A percentile compares a stretch with the other conserved stretches of the same genome.
These are phyloP conservation scores for Solanum lycopersicoides DNA, from an alignment of 257 asterid genomes.

Conservation along the genomic window DNA sequence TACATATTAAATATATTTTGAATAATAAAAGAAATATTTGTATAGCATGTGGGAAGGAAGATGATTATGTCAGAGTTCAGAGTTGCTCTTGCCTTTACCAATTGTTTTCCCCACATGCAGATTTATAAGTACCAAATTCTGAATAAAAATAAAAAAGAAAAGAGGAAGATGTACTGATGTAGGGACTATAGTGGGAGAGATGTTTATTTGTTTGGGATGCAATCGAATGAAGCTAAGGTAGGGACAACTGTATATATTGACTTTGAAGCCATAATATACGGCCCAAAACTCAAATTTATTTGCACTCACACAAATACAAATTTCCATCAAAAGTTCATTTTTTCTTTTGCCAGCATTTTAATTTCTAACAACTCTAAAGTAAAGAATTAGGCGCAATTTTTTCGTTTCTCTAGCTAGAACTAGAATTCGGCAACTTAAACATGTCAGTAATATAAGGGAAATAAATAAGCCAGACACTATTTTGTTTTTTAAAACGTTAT, in stretches of 20 bases:
- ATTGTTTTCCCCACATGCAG: not conserved
- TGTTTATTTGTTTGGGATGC: not conserved
- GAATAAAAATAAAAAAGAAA: too few relatives aligned
- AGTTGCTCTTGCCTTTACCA: not conserved
- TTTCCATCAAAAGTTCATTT: not conserved
- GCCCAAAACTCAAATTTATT: not conserved
- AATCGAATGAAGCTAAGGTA: not conserved
- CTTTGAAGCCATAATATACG: not conserved
- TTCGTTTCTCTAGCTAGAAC: not conserved
- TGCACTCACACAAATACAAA: not conserved
- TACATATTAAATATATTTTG: not conserved
- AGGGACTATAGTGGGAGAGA: not conserved
- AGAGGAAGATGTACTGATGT: not conserved
- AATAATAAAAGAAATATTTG: not conserved
- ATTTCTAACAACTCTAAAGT: not conserved
- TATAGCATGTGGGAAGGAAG: not conserved
- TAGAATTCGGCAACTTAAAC: not conserved
- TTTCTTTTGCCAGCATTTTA: not conserved
- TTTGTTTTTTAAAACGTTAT: too few relatives aligned
- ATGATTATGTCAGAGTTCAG: not conserved
- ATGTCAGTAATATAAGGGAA: not conserved
- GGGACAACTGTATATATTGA: not conserved
- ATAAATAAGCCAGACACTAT: not conserved
- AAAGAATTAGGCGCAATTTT: not conserved
- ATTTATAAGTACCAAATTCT: not conserved